Conservation (phyloP, 805 yeast species). For the Saccharomycopsis malanga region DNA sequence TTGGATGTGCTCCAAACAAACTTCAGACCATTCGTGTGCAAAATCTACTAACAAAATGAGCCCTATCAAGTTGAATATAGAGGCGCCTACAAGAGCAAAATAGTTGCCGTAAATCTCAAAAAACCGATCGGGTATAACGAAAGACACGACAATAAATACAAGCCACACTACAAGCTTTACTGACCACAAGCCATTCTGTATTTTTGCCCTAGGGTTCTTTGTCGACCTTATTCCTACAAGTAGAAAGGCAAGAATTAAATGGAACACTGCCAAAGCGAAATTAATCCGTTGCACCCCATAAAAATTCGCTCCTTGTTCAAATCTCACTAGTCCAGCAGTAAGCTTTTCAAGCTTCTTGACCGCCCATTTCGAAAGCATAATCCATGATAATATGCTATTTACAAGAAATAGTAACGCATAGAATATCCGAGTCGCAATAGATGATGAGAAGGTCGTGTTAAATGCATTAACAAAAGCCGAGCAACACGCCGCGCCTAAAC, state of each 20-base stretch:
- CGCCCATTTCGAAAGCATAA: conserved; percentile 79
- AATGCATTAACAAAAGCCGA: conserved; percentile 52
- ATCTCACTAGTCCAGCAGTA: conserved; percentile 60
- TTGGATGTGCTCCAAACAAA: conserved; percentile 85
- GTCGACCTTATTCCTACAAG: conserved; percentile 74
- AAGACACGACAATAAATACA: conserved; percentile 50
- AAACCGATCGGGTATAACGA: conserved; percentile 79
- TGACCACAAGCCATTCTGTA: conserved; percentile 93
- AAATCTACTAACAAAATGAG: conserved; percentile 86
- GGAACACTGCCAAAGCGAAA: conserved; percentile 78
- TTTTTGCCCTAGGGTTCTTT: conserved; percentile 63
- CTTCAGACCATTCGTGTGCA: conserved; percentile 99
- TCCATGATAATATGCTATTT: conserved; percentile 85
- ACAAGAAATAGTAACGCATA: conserved; percentile 74
- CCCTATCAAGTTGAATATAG: conserved; percentile 83
- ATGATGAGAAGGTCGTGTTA: conserved; percentile 52
- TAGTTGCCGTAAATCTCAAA: conserved; percentile 88
- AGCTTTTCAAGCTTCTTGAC: conserved; percentile 65
- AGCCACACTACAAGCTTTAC: conserved; percentile 59
- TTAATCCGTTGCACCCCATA: conserved; percentile 90
- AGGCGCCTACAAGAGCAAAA: conserved; percentile 77
- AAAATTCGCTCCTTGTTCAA: conserved; percentile 69
- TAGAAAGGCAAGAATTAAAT: conserved; percentile 58
- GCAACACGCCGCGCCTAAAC: conserved; percentile 76
- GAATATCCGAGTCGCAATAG: conserved; percentile 76